Conservation (phyloP, 306 rosid species). For the Cyclanthera cordifolia region DNA sequence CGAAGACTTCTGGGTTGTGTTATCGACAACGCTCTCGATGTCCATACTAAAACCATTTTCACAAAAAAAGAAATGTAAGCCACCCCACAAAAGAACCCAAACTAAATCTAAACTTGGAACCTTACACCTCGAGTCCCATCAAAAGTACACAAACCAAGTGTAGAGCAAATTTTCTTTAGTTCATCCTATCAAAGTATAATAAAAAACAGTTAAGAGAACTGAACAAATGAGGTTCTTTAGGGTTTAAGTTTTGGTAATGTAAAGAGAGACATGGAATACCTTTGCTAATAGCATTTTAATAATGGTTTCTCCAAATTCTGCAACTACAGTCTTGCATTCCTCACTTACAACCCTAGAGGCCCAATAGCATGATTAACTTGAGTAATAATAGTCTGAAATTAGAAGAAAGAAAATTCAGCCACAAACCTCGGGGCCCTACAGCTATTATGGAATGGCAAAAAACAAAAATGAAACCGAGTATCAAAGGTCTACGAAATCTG, state of each 20-base stretch:
- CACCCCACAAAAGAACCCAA: background rate
- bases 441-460: no score
- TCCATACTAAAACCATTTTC: background rate
- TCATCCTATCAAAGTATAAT: conserved; percentile 26
- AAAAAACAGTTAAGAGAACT: background rate
- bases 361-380: conserved; percentile 64
- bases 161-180: conserved; percentile 51
- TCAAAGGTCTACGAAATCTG: no score
- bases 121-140: conserved; percentile 44
- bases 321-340: conserved; percentile 55
- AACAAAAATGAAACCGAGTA: no score
- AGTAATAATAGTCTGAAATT: conserved; percentile 38
- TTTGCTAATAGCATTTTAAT: conserved; percentile 38
- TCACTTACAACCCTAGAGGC: conserved; percentile 54
- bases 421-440: background rate
- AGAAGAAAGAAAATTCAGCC: no score
- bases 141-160: conserved; percentile 54
- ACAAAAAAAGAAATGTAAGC: background rate
- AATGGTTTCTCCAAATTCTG: conserved; percentile 52
- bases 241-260: background rate
- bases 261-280: conserved; percentile 21
- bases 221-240: background rate
- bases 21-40: conserved; percentile 38
- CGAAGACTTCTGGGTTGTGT: conserved; percentile 19
- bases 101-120: conserved; percentile 17